Evolutionary conservation across 192 early-diverging fungal genomes (phyloP).

Genomic region (Thoreauomyces humboldtii): DNA sequence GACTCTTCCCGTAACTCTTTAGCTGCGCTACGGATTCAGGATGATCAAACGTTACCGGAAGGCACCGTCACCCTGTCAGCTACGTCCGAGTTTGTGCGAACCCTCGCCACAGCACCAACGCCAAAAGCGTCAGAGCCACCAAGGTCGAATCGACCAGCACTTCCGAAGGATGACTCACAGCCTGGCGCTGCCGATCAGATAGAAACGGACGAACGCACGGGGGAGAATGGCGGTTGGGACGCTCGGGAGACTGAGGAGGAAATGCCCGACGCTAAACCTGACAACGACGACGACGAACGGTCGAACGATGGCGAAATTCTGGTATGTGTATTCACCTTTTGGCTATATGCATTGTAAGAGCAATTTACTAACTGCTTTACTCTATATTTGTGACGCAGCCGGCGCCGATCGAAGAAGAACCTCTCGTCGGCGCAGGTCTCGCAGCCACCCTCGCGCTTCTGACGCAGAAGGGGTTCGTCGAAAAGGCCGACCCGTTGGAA

Average conservation of each 20-base stretch:
- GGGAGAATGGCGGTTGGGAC: conserved; percentile 28
- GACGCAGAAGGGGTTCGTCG: conserved; percentile 70
- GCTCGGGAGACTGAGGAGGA: conserved; percentile 3
- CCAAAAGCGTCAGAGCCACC: conserved; percentile 11
- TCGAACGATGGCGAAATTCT: background rate
- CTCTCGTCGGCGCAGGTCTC: conserved; percentile 74
- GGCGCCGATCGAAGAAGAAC: conserved; percentile 65
- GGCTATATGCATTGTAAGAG: background rate
- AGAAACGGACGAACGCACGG: conserved; percentile 30
- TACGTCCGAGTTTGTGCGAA: conserved; percentile 85
- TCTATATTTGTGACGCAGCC: conserved; percentile 10
- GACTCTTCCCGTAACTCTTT: background rate
- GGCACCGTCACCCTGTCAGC: conserved; percentile 71
- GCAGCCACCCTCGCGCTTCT: conserved; percentile 80
- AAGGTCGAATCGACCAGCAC: background rate
- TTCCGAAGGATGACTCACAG: conserved; percentile 18
- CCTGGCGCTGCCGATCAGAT: conserved; percentile 1
- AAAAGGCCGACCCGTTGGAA: conserved; percentile 68
- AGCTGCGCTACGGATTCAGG: conserved; percentile 28
- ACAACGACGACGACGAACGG: conserved; percentile 24
- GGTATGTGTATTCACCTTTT: conserved; percentile 15
- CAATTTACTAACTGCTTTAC: background rate
- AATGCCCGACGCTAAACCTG: background rate
- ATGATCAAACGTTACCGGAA: conserved; percentile 13
- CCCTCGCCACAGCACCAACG: conserved; percentile 39